phyloP scores from a whole-genome alignment of 1,139 yeast species.

The Blastobotrys raffinosifermentans region DNA sequence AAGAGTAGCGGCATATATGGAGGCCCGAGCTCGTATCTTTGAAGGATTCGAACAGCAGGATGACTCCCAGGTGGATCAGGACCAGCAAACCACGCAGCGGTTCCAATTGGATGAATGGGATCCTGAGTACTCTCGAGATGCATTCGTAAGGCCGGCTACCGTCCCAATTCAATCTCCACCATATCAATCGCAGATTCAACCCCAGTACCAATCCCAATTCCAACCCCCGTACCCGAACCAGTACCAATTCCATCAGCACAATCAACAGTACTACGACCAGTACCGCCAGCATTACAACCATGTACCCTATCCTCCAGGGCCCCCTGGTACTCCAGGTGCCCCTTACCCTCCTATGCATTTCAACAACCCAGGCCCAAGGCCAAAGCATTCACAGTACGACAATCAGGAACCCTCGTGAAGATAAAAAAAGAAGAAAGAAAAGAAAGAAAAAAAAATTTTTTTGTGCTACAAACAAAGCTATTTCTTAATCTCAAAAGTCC shows the following conservation, averaged over 20 bases:
- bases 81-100: too few relatives aligned
- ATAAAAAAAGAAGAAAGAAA: too few relatives aligned
- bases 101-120: conserved; percentile 7
- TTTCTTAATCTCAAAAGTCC: conserved; percentile 79
- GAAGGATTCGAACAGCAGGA: conserved; percentile 29
- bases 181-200: too few relatives aligned
- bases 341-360: conserved; percentile 1
- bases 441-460: too few relatives aligned
- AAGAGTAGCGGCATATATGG: conserved; percentile 40
- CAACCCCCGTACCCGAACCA: too few relatives aligned
- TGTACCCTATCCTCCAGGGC: too few relatives aligned
- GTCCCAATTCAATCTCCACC: neutral
- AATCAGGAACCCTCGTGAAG: neutral
- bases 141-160: neutral
- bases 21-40: conserved; percentile 44
- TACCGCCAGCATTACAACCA: too few relatives aligned
- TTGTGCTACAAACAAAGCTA: too few relatives aligned
- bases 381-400: neutral
- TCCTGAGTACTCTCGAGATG: conserved; percentile 12
- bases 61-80: conserved; percentile 12
- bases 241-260: too few relatives aligned
- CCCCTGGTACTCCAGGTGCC: too few relatives aligned
- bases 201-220: too few relatives aligned
- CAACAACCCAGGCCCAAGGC: neutral
- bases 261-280: too few relatives aligned